Conservation (phyloP, 495 filamentous ascomycete species). For the Bacidia gigantensis region DNA sequence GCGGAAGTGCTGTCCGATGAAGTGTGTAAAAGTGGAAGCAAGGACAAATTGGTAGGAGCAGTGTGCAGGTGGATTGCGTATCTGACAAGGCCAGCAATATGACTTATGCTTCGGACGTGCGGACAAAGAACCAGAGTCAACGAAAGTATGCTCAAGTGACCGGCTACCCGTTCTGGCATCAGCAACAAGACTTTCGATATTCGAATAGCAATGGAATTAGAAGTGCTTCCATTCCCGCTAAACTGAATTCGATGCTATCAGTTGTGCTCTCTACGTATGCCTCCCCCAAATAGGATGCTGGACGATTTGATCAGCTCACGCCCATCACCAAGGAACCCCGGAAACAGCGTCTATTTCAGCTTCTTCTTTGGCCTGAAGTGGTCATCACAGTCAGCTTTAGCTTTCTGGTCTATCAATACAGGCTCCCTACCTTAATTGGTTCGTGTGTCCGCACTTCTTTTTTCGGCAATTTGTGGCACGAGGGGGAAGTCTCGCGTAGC, state of each 20-base stretch:
- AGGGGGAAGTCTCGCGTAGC: slow-evolving; percentile 83
- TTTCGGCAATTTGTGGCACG: slow-evolving; percentile 99
- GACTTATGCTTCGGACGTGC: neutral
- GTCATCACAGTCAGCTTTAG: no score
- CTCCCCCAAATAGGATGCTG: no score
- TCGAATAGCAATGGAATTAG: neutral
- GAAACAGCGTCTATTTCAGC: slow-evolving; percentile 92
- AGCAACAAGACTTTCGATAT: neutral
- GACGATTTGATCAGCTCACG: no score
- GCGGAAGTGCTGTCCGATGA: slow-evolving; percentile 17
- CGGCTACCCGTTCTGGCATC: neutral
- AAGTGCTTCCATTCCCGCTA: no score
- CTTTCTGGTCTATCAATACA: no score
- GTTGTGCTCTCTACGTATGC: slow-evolving; percentile 11
- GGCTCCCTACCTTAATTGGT: no score
- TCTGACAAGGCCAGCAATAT: slow-evolving; percentile 14
- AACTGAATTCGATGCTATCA: no score
- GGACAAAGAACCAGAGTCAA: neutral
- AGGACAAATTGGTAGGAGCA: slow-evolving; percentile 14
- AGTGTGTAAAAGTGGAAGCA: slow-evolving; percentile 8
- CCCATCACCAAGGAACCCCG: no score
- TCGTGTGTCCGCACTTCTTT: slow-evolving; percentile 99
- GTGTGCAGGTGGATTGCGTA: slow-evolving; percentile 25
- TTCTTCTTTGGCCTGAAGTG: slow-evolving; percentile 99
- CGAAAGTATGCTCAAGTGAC: neutral